Evolutionary conservation across 2,329 filamentous ascomycete species (phyloP), one percentile per base, ranked within the genome.

Genomic region (Microdochium nivale): DNA sequence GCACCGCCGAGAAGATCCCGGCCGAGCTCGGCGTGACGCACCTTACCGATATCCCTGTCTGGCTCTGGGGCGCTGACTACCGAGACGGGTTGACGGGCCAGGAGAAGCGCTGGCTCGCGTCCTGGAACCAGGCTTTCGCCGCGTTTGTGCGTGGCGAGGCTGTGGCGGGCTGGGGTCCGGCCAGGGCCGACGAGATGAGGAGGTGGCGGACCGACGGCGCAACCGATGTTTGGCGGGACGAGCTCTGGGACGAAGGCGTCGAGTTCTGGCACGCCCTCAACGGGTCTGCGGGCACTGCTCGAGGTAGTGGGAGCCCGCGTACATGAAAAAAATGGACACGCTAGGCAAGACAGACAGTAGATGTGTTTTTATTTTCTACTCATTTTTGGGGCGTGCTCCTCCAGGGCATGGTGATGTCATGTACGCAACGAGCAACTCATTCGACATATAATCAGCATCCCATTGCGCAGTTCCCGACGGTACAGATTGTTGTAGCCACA

Each of bases 11-110:
- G 33, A 14, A 19, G 33, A 14, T 37, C 5, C 49, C 50, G 3
- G 49, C 54, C 10, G 52, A 55, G 40, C 51, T 47, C 49, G 52
- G 52, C 9, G 54, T 55, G 4, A 53, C 52, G 1, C 54, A 55
- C 19, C 49, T 50, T 4, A 53, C 52, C 3, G 54, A 55, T 19
- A 51, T 50, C 43, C 40, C 50, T 8, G 53, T 55, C 33, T 55
- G 54, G 54, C 53, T 55, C 24, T 55, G 53, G 53, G 46, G 49
- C 19, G 49, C 49, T 8, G 53, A 47, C 24, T 23, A 37, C n/a
- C 13, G 13, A 5, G 33, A 19, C 7, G 33, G 33, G 33, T 14
- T 55, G 32, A 55, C 51, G 7, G 37, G 25, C 10, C 10, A 55
- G 21, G 51, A 55, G 2, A 53, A 55, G 23, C 13, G 35, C 14